Base-by-base conservation (phyloP, 805 yeast genomes). In the Starmerella vitae region DNA sequence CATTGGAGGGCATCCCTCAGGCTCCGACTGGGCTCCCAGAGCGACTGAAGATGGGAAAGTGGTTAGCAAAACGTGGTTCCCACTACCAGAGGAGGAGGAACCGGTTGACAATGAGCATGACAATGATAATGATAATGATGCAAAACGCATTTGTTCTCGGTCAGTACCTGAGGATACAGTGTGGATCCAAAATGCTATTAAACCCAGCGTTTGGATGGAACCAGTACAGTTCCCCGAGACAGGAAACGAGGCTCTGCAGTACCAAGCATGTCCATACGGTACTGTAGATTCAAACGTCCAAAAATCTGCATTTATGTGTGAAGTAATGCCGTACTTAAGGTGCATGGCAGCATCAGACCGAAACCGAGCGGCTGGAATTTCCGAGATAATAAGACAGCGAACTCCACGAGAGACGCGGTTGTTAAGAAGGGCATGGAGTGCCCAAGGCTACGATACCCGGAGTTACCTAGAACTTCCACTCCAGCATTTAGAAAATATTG, bases 1-100 rank as follows among this genome's bases (percentile, higher is more conserved):
- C 4, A 30, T 59, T 3, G 59, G 60, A 1, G 58, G 58, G 14
- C 41, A 49, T 4, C 46, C 50, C 3, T 52, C 58, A 1, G 60
- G 59, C 1, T 34, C 40, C 4, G 60, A 58, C 31, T 59, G 62
- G 62, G 46, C 49, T 9, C 42, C 57, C 3, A 50, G 51, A 4
- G 36, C 43, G 2, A 35, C 37, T 14, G 59, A 51, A 14, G 17
- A 30, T 9, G 36, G 28, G 2, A 31, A 54, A 2, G 55, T 54
- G 7, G 22, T 57, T 2, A 52, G 59, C 37, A 35, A 39, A 6
- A 50, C 57, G 6, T 38, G 41, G 48, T 38, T 35, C 32, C 38
- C 25, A 18, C 13, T 27, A 4, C 19, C 10, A 18, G 26, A 30
- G 38, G 30, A 27, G 14, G 17, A 10, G 8, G 25, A 5, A 5